Base-by-base conservation (phyloP, 192 early-diverging fungal species). In the Coemansia javaensis region DNA sequence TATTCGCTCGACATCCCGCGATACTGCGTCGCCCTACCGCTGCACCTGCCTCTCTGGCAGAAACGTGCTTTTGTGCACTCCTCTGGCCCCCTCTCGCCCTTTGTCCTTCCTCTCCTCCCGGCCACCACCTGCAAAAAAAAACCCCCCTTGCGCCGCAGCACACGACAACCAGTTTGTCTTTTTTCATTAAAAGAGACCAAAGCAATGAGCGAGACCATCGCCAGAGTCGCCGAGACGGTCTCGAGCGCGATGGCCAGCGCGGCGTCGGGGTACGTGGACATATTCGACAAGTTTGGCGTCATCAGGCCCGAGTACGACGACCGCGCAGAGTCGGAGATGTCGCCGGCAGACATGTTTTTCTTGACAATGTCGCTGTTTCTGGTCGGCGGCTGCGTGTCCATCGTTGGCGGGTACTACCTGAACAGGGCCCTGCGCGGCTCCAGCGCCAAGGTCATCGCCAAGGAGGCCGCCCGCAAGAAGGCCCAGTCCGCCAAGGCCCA, bases 351-450 rank as follows among this genome's bases (percentile, higher is more conserved):
- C 15, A 73, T 73, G 69, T 60, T 65, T 44, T 73, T 73, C 36
- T 34, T 73, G 53, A 73, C 69, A 4, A 73, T 73, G 47, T 73
- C 69, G 48, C 47, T 73, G 44, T 73, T 73, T 53, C 62, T 73
- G 40, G 69, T 73, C 10, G 69, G 69, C 33, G 69, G 69, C 12
- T 73, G 69, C 28, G 57, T 73, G 38, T 61, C 69, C 20, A 73
- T 73, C 43, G 69, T 73, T 21, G 69, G 69, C 32, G 69, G 69
- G 6, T 73, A 73, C 40, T 73, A 73, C 22, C 53, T 73, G 43
- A 73, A 73, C 53, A 53, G 62, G 53, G 69, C 69, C 5, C 56
- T 73, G 41, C 69, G 69, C 40, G 47, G 63, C 39, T 57, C 42
- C 20, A 53, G 36, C 24, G 57, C 52, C 34, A 57, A 54, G 34